Percentiles rank a stretch among this genome's conserved stretches.
phyloP scores from a whole-genome alignment of 2,329 filamentous ascomycete genomes.

The Curvularia sp. region DNA sequence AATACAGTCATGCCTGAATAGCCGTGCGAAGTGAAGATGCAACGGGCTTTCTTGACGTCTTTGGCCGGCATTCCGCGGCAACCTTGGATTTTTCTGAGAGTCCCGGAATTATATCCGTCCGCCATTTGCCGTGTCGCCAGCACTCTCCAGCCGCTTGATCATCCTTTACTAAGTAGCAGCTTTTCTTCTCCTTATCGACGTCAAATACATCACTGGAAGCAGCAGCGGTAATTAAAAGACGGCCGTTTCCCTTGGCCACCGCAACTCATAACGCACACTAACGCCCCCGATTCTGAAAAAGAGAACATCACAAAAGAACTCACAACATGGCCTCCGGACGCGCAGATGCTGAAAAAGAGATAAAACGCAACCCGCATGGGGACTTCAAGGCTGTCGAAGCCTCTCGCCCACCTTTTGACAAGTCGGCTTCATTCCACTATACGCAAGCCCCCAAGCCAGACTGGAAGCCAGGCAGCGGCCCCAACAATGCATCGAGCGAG shows the following conservation, averaged over 20 bases:
- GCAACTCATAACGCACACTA: background rate
- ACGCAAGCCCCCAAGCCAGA: constrained; percentile 69
- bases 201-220: background rate
- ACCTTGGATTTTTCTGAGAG: constrained; percentile 6
- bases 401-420: constrained; percentile 67
- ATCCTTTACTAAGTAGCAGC: constrained; percentile 4
- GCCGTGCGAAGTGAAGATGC: background rate
- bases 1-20: background rate
- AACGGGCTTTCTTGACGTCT: background rate
- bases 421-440: constrained; percentile 57
- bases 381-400: constrained; percentile 78
- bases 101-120: constrained; percentile 33
- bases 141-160: constrained; percentile 9
- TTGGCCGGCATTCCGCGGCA: constrained; percentile 17
- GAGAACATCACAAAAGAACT: background rate
- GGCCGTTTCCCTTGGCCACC: background rate
- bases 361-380: constrained; percentile 71
- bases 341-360: constrained; percentile 55
- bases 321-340: constrained; percentile 38
- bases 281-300: background rate
- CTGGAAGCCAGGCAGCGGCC: constrained; percentile 71
- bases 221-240: background rate
- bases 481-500: constrained; percentile 63
- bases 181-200: background rate
- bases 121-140: constrained; percentile 21